Base-by-base conservation (phyloP, 2,329 filamentous ascomycete species). In the Alternaria conjuncta region DNA sequence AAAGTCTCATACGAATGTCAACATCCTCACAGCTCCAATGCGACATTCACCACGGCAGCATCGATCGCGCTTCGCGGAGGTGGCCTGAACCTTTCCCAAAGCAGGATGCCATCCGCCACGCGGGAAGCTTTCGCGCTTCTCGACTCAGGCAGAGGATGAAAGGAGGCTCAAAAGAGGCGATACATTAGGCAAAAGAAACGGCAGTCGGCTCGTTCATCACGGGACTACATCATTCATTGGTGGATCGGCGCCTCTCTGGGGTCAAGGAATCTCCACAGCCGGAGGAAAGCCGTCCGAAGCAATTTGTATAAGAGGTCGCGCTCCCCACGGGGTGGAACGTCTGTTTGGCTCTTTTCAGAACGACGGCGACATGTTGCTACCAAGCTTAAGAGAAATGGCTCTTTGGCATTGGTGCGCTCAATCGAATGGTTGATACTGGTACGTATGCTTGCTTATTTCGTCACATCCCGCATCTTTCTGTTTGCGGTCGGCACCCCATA, bases 231-330 rank as follows among this genome's bases (percentile, higher is more conserved):
- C 49, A 60, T 63, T 63, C 47, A 67, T 65, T 65, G 60, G 65
- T 55, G 50, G 59, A 63, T 63, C 41, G 21, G 53, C 57, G 25
- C 18, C 50, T 60, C 49, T 54, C 32, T 58, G 18, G 53, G 13
- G 45, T 51, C 49, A 18, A 46, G 5, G 18, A 10, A 55, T 60
- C 63, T 57, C 65, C 65, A 68, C 65, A 64, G 18, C 58, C 63
- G 65, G 65, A 57, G 43, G 28, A 68, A 61, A 57, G 46, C 28
- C 30, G 45, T 63, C 63, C 65, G 65, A 68, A 44, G 55, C 12
- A 25, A 44, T 41, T 26, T 50, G 55, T 66, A 66, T 66, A 66
- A 66, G 53, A 50, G 13, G 26, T 30, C 20, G 44, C 26, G 62
- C 50, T 53, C 61, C 65, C 65, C 63, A 43, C 61, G 65, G 65